Evolutionary conservation across 2,329 filamentous ascomycete genomes (phyloP), one percentile per base, ranked within the genome.

Genomic region (Akanthomyces dipterigenus): DNA sequence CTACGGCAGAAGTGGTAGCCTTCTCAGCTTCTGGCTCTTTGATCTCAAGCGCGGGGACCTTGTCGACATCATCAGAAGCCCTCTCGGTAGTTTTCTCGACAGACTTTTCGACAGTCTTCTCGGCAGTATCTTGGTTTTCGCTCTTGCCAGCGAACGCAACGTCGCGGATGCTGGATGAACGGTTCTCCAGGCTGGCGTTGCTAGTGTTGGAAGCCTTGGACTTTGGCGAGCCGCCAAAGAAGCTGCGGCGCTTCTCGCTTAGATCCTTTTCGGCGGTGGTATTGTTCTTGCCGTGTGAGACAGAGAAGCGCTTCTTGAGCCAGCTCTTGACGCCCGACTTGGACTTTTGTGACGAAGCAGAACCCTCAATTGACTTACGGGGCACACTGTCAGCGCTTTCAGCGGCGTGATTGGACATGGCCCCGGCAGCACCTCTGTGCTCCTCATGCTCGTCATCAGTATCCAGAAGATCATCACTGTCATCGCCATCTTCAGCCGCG

Each of bases 281-380:
- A 1, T 76, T 70, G 12, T 77, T 75, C 61, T 77, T 79, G 9
- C 76, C 71, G 5, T 75, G 73, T 0, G 76, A 34, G 49, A 48
- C 42, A 16, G 57, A 77, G 63, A 85, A 80, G 6, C 78, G 80
- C 26, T 78, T 80, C 69, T 80, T 84, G 59, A 86, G 74, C 83
- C 83, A 85, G 43, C 75, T 77, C 65, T 78, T 83, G 48, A 83
- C 77, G 63, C 77, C 78, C 55, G 73, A 71, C 3, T 70, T 73
- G 18, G 73, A 72, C 26, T 51, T 60, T 50, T 59, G 45, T 16
- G 61, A 60, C 5, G 73, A 75, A 6, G 68, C 67, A 3, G 68
- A 62, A 16, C 50, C 63, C 36, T 68, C 64, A 7, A 62, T 48
- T 12, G 65, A 61, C 36, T 46, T 60, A 11, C 56, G 56, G 18